Evolutionary conservation across 139 green algal species (phyloP).

Genomic region (Mesotaenium endlicherianum): DNA sequence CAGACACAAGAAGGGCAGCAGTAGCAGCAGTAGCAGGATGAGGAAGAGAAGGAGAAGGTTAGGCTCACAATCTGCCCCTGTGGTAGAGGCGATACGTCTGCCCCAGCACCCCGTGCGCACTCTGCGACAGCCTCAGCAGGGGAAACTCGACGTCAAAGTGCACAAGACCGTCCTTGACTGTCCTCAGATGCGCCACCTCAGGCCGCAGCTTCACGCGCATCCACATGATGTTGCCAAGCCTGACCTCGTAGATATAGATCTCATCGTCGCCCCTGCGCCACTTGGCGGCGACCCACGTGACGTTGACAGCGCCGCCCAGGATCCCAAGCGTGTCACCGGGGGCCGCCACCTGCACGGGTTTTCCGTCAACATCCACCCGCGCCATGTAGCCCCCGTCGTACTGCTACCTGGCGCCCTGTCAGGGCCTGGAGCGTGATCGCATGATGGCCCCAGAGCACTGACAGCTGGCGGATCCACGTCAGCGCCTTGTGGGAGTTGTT

Average conservation of each 20-base stretch:
- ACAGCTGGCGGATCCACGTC: slow-evolving; percentile 27
- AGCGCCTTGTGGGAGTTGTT: slow-evolving; percentile 21
- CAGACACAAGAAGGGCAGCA: too few species aligned
- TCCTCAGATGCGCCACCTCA: slow-evolving; percentile 21
- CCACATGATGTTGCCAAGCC: neutral
- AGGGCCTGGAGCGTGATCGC: slow-evolving; percentile 4
- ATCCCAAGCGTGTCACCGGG: neutral
- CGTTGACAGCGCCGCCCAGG: neutral
- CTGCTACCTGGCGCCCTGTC: neutral
- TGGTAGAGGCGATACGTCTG: slow-evolving; percentile 31
- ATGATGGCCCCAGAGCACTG: slow-evolving; percentile 22
- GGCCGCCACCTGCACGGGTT: neutral
- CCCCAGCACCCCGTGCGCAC: slow-evolving; percentile 35
- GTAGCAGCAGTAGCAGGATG: neutral
- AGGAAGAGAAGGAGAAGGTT: neutral
- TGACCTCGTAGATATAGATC: slow-evolving; percentile 2
- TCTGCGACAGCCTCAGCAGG: neutral
- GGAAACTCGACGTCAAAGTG: slow-evolving; percentile 29
- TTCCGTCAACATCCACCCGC: neutral
- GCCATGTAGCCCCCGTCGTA: slow-evolving; percentile 16
- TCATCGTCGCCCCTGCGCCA: neutral
- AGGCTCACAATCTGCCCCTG: slow-evolving; percentile 11
- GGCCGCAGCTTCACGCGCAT: slow-evolving; percentile 22
- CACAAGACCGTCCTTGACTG: slow-evolving; percentile 25
- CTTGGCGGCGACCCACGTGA: slow-evolving; percentile 8